A percentile compares a stretch with the other conserved stretches of the same genome.
Conservation (phyloP, 495 filamentous ascomycete genomes). For the Penicillium coffeae region DNA sequence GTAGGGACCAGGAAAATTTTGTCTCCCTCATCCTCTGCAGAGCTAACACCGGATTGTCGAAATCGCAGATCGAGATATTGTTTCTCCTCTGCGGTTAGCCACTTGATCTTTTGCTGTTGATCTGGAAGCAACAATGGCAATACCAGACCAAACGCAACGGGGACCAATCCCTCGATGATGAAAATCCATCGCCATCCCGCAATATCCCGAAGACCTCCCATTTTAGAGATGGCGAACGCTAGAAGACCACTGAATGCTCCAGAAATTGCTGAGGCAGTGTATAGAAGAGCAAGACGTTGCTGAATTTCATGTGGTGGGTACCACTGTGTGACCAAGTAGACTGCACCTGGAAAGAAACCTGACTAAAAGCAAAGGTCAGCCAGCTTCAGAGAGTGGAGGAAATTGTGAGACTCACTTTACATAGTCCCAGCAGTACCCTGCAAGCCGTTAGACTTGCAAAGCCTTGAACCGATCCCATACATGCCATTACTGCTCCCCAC, state of each 20-base stretch:
- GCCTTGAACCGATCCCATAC: neutral
- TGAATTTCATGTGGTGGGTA: constrained; percentile 50
- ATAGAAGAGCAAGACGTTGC: constrained; percentile 48
- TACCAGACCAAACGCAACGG: constrained; percentile 37
- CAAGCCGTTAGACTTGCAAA: constrained; percentile 1
- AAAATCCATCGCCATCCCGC: constrained; percentile 56
- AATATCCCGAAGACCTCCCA: constrained; percentile 34
- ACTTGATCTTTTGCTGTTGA: neutral
- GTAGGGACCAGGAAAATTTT: constrained; percentile 2
- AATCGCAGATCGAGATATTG: neutral
- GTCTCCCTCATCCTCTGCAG: neutral
- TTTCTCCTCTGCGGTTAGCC: neutral
- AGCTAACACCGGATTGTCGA: neutral
- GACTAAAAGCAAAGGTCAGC: neutral
- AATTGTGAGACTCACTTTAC: neutral
- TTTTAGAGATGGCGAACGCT: constrained; percentile 43
- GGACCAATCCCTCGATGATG: constrained; percentile 47
- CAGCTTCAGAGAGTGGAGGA: neutral
- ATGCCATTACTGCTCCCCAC: constrained; percentile 2
- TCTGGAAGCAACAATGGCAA: constrained; percentile 29
- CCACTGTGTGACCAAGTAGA: constrained; percentile 50
- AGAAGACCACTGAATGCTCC: constrained; percentile 51
- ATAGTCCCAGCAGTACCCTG: constrained; percentile 1
- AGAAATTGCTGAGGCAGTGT: constrained; percentile 47
- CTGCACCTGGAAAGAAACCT: constrained; percentile 52